Evolutionary conservation across 495 filamentous ascomycete genomes (phyloP), one percentile per base, ranked within the genome.

Genomic region (Hypoxylon lienhwacheense): DNA sequence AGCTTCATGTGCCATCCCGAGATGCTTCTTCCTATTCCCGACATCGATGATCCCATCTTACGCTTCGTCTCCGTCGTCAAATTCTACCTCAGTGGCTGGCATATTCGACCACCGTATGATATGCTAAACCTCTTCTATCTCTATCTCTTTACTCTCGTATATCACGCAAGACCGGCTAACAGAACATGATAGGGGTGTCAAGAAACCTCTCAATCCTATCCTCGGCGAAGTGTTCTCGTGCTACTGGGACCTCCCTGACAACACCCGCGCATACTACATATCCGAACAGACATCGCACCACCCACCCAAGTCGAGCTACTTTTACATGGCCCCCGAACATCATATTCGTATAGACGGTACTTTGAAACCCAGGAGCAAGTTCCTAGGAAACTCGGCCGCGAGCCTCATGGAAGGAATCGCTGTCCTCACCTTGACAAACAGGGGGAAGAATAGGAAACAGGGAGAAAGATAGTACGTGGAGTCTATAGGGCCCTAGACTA

Each of bases 1-100:
- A 97, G 92, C 76, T 99, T 99, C 78, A 99, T 99, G 93, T 92
- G 93, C 60, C 95, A 97, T 70, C 95, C 93, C 35, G 93, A 99
- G 71, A 93, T 88, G 55, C 84, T 99, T 19, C 81, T 97, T 1
- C 87, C 88, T 15, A 92, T 97, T 75, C 76, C 90, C 12, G 75
- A 81, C 24, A 87, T 95, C 53, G 89, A 97, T 21, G 95, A 99
- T 66, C 95, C 95, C 2, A 77, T 92, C 31, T 73, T 92, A 61
- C 82, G 93, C 63, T 99, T 99, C 66, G 82, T 99, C 4, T 85
- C 89, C 0, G 93, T 99, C 7, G 86, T 96, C 56, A 97, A 95
- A 66, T 97, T 99, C 69, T 99, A 99, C 69, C 72, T 99, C 42
- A 95, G 90, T 67, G 93, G 93, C 54, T 99, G 93, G 93, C 93